Percentiles rank a stretch among this genome's conserved stretches.
Conservation (phyloP, 192 early-diverging fungal species). For the Backusella mclennaniae region DNA sequence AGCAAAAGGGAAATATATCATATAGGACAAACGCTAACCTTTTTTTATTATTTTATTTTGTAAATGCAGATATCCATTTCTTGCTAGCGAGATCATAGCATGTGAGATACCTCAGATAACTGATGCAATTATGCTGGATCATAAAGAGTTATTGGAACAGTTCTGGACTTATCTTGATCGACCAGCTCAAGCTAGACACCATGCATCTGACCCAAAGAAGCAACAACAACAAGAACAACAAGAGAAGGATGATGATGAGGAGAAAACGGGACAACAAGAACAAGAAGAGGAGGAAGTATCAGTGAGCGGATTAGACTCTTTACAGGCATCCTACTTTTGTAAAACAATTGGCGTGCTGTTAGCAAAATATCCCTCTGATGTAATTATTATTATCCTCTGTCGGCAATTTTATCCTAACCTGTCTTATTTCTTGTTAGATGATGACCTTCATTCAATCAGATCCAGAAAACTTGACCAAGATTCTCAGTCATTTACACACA, state of each 20-base stretch:
- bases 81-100: slow-evolving; percentile 76
- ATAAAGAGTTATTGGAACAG: slow-evolving; percentile 69
- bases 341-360: slow-evolving; percentile 88
- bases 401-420: slow-evolving; percentile 8
- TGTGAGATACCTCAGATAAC: slow-evolving; percentile 78
- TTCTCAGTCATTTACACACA: slow-evolving; percentile 83
- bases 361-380: slow-evolving; percentile 85
- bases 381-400: slow-evolving; percentile 29
- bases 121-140: slow-evolving; percentile 66
- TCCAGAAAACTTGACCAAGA: slow-evolving; percentile 68
- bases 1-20: background rate
- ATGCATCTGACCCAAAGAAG: background rate
- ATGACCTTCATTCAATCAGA: slow-evolving; percentile 81
- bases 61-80: slow-evolving; percentile 73
- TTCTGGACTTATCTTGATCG: slow-evolving; percentile 88
- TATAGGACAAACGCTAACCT: background rate
- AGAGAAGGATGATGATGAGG: too few species aligned
- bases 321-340: slow-evolving; percentile 88
- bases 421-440: slow-evolving; percentile 53
- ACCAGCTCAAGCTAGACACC: slow-evolving; percentile 44
- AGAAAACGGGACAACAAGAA: too few species aligned
- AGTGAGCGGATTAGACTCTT: slow-evolving; percentile 53
- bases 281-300: background rate
- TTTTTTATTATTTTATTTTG: background rate
- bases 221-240: background rate